phyloP scores from a whole-genome alignment of 176 grass and related monocot genomes.

The Alloteropsis semialata region DNA sequence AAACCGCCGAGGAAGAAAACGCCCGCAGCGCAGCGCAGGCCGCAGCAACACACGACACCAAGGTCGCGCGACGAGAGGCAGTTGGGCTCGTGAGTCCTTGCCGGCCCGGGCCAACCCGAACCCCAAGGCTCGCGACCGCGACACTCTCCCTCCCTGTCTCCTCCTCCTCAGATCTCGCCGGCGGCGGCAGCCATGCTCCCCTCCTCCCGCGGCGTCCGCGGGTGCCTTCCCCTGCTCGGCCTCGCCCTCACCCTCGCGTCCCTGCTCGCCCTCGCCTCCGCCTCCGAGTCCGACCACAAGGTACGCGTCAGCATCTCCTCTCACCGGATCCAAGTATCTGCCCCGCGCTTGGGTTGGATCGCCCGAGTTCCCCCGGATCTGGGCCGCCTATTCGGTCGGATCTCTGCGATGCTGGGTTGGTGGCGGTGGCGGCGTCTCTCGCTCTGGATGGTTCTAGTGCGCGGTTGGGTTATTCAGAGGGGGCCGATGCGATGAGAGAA shows the following conservation, averaged over 20 bases:
- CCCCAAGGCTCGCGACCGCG: conserved; percentile 8
- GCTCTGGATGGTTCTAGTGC: background rate
- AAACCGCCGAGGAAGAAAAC: background rate
- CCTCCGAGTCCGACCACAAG: conserved; percentile 72
- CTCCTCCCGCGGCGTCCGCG: background rate
- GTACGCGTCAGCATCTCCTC: background rate
- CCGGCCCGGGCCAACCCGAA: conserved; percentile 27
- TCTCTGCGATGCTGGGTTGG: background rate
- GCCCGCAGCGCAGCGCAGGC: too few relatives aligned
- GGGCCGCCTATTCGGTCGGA: background rate
- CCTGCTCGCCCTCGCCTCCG: conserved; percentile 27
- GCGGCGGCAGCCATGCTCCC: conserved; percentile 47
- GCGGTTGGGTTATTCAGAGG: background rate
- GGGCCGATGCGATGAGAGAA: background rate
- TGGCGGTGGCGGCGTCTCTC: background rate
- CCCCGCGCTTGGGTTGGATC: background rate
- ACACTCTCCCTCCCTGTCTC: background rate
- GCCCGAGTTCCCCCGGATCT: conserved; percentile 35
- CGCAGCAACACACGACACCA: background rate
- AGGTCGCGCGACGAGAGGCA: background rate
- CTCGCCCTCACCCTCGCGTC: conserved; percentile 16
- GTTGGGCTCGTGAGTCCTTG: background rate
- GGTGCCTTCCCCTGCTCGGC: background rate
- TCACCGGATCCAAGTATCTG: background rate
- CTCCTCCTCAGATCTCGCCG: conserved; percentile 39